These are phyloP conservation scores for Sordaria brevicollis DNA, from an alignment of 495 filamentous ascomycete species.

Conservation along the genomic window DNA sequence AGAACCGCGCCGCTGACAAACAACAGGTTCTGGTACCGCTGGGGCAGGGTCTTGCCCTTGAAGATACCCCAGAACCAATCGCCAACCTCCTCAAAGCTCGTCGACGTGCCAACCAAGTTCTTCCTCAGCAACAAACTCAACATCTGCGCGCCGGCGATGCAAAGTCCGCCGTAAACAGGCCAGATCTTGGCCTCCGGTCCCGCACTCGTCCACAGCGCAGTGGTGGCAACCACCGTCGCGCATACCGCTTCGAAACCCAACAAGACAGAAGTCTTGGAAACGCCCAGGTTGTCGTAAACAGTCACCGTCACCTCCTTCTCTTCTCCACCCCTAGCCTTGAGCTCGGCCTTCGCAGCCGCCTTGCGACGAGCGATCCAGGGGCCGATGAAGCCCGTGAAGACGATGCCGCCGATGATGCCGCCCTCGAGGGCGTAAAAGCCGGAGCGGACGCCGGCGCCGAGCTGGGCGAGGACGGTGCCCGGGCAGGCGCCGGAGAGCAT, in stretches of 20 bases:
- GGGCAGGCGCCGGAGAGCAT: conserved; percentile 46
- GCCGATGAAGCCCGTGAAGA: conserved; percentile 24
- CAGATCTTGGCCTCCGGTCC: conserved; percentile 24
- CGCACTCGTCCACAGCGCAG: conserved; percentile 13
- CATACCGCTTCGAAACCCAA: conserved; percentile 22
- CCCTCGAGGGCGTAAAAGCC: conserved; percentile 33
- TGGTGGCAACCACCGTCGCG: conserved; percentile 15
- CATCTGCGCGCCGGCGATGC: conserved; percentile 40
- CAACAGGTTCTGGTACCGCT: conserved; percentile 24
- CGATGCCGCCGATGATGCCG: conserved; percentile 31
- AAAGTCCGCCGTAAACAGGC: conserved; percentile 34
- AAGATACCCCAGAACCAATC: conserved; percentile 31
- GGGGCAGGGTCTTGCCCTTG: conserved; percentile 8
- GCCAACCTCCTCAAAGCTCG: conserved; percentile 41
- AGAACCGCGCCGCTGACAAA: conserved; percentile 34
- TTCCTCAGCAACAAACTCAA: conserved; percentile 30
- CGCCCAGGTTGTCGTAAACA: conserved; percentile 24
- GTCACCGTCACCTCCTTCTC: conserved; percentile 12
- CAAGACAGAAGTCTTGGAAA: conserved; percentile 11
- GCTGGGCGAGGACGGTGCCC: conserved; percentile 44
- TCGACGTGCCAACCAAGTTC: conserved; percentile 40
- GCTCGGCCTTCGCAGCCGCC: background rate
- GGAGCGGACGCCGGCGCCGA: conserved; percentile 36
- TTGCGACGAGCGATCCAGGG: conserved; percentile 4
- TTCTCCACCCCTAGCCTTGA: background rate